Base-by-base conservation (phyloP, 192 early-diverging fungal genomes). In the Powellomyces hirtus region DNA sequence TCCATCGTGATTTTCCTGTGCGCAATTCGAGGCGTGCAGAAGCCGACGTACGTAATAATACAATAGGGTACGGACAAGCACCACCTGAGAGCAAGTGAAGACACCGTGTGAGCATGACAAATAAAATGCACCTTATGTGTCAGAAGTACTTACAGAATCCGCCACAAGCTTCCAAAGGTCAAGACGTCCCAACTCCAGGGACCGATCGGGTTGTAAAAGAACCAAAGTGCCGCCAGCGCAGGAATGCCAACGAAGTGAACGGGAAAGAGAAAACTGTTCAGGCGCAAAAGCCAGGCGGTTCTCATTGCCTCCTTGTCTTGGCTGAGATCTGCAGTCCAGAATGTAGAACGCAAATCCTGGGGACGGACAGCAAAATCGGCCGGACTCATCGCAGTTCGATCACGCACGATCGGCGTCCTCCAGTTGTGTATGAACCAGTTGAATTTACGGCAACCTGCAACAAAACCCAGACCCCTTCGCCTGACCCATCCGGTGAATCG, bases 11-110 rank as follows among this genome's bases (percentile, higher is more conserved):
- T 27, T 30, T 56, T 56, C 27, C 27, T 26, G 27, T 33, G 29
- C 5, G 53, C 53, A 16, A 56, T 56, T 22, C 53, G 53, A 1
- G 53, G 53, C 4, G 53, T 56, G 31, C 53, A 31, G 27, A 56
- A 56, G 29, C 53, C 53, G 29, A 56, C 33, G 53, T 31, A 56
- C 27, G 53, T 56, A 27, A 56, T 56, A 16, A 56, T 56, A 27
- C 53, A 56, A 16, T 56, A 56, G 18, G 53, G 53, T 16, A 56
- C 53, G 1, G 53, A 56, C 53, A 56, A 56, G 53, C 53, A 56
- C 53, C 53, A 56, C 14, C 53, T 56, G 29, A 16, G 8, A 42
- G 40, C 18, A 24, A 5, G n/a, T n/a, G n/a, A n/a, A n/a, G n/a
- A n/a, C 14, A 13, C 10, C 10, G 10, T 42, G 40, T 42, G 40